Evolutionary conservation across 2,329 filamentous ascomycete genomes (phyloP).

Genomic region (Botrytis paeoniae): DNA sequence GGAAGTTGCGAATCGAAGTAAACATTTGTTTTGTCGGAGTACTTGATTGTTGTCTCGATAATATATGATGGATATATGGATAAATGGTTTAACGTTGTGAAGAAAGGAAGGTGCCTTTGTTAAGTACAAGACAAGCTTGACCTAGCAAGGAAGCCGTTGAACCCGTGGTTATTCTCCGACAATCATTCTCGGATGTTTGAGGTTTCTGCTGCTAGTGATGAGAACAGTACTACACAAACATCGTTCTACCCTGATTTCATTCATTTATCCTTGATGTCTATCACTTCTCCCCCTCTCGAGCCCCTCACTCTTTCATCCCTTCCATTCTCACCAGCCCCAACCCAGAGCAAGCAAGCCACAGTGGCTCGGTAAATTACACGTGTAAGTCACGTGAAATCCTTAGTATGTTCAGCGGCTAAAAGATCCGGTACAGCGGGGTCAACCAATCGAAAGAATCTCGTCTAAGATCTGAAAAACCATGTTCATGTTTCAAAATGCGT

Average conservation of each 20-base stretch:
- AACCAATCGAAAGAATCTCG: neutral
- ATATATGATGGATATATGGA: neutral
- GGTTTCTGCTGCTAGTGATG: neutral
- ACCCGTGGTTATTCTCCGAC: neutral
- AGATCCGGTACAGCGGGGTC: neutral
- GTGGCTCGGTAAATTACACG: neutral
- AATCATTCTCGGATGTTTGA: neutral
- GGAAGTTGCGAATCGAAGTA: neutral
- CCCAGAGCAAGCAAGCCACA: neutral
- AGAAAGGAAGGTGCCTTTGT: neutral
- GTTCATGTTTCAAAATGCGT: slow-evolving; percentile 5
- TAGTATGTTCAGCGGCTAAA: neutral
- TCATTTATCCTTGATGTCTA: neutral
- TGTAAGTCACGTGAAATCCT: fast-evolving
- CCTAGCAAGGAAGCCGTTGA: neutral
- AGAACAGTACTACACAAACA: neutral
- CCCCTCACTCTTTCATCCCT: neutral
- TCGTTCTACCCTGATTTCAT: neutral
- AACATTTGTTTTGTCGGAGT: neutral
- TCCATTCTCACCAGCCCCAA: neutral
- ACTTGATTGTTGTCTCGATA: neutral
- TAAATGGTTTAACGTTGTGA: neutral
- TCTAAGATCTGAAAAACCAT: neutral
- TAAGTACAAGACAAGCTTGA: neutral
- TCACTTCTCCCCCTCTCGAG: neutral